Base-by-base conservation (phyloP, 2,329 filamentous ascomycete genomes). In the Monilinia fructicola region DNA sequence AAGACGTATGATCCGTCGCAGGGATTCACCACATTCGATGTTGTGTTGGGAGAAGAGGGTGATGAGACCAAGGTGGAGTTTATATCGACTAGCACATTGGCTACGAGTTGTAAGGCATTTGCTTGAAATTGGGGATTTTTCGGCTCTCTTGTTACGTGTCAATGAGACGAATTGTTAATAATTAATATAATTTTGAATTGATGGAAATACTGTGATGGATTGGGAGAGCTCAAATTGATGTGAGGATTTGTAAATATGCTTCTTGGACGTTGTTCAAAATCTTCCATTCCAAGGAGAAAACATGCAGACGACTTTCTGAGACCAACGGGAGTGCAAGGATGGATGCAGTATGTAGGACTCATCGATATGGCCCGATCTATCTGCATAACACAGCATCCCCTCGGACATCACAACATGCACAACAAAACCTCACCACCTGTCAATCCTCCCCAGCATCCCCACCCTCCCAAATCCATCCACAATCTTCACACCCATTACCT, bases 401-500 rank as follows among this genome's bases (percentile, higher is more conserved):
- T 48, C 42, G 42, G 21, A 18, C 21, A 35, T 35, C 21, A 46
- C 18, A 35, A 31, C 26, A 31, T 48, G 31, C 42, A 48, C 42
- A 16, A 18, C 12, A 4, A 42, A 42, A 42, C 18, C 44, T 61
- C 44, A 61, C 44, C 28, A 44, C 14, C 67, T 66, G 64, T 73
- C 73, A 31, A 78, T 73, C 9, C 64, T 72, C 46, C 72, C 76
- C 65, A 70, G 72, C 76, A 78, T 77, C 42, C 73, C 74, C 14
- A 72, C 69, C 21, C 72, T 74, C 12, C 74, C 74, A 69, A 69
- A 74, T 18, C 66, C 67, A 68, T 75, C 72, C 28, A 74, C 70
- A 64, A 74, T 71, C 61, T 66, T 74, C 31, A 72, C 68, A 10
- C 71, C 68, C 10, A 69, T 69, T 5, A 69, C 50, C 35, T 74